Conservation (phyloP, 495 filamentous ascomycete species). For the Hypoxylon intermedium region DNA sequence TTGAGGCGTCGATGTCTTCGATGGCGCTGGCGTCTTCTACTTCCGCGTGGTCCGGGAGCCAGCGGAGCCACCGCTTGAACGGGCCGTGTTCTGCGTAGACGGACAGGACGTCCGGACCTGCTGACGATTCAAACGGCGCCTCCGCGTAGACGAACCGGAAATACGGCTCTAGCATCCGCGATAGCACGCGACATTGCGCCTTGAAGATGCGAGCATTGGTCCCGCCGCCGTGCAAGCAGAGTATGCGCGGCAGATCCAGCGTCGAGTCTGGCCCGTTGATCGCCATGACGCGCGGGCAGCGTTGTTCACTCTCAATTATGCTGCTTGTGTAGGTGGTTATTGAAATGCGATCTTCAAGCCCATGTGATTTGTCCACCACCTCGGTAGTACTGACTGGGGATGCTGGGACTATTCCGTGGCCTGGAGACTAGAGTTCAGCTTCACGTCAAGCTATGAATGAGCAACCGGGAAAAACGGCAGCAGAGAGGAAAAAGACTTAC, state of each 20-base stretch:
- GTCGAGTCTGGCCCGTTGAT: constrained; percentile 18
- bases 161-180: constrained; percentile 47
- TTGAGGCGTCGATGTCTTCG: constrained; percentile 42
- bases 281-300: constrained; percentile 12
- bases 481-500: neutral
- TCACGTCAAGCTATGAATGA: neutral
- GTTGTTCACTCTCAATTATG: neutral
- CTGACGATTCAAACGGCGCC: constrained; percentile 58
- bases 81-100: constrained; percentile 64
- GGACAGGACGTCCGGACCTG: constrained; percentile 59
- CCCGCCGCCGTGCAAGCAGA: constrained; percentile 74
- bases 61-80: constrained; percentile 66
- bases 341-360: neutral
- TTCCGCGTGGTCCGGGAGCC: constrained; percentile 54
- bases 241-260: constrained; percentile 63
- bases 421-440: neutral
- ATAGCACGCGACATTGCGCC: constrained; percentile 62
- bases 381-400: no score
- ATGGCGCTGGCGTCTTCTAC: constrained; percentile 45
- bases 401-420: neutral
- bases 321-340: neutral
- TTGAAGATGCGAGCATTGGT: constrained; percentile 67
- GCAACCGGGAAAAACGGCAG: neutral
- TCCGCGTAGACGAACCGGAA: constrained; percentile 69
- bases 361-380: no score